Evolutionary conservation across 2,329 filamentous ascomycete species (phyloP), one percentile per base, ranked within the genome.

Genomic region (Cordyceps pruinosa): DNA sequence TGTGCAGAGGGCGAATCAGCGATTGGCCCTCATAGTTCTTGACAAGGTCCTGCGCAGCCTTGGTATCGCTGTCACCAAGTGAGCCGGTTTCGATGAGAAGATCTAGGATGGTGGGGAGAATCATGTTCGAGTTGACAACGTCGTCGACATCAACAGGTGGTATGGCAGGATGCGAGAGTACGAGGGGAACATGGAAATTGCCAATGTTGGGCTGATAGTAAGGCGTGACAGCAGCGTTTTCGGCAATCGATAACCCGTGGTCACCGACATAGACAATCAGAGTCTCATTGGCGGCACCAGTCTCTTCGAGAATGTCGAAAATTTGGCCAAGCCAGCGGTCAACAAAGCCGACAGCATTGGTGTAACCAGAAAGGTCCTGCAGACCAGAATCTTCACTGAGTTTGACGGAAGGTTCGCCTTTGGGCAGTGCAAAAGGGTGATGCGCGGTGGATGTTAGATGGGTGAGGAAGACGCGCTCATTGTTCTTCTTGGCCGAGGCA

Each of bases 361-460:
- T 54, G 56, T 72, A 72, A 13, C 63, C 62, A 26, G 70, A 68
- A 42, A 72, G 64, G 48, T 71, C 65, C 7, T 69, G 65, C 0
- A 66, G 48, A 0, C 65, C 64, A 23, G 63, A 63, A 1, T 63
- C 62, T 34, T 64, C 64, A 1, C 62, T 62, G 32, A 72, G 44
- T 2, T 64, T 65, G 0, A 66, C 63, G 8, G 68, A 67, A 3
- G 57, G 56, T 30, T 70, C 68, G 0, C 63, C 62, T 4, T 58
- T 60, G 1, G 70, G 70, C 50, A 71, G 58, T 1, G 62, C 64
- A 44, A 69, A 72, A 6, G 67, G 64, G 37, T 72, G 69, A 54
- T 72, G 70, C 2, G 65, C 67, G 4, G 70, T 72, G 58, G 69
- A 71, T 3, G 70, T 72, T 3, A 72, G 56, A 57, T 72, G 70